Conservation (phyloP, 306 rosid species). For the Cicer judaicum region DNA sequence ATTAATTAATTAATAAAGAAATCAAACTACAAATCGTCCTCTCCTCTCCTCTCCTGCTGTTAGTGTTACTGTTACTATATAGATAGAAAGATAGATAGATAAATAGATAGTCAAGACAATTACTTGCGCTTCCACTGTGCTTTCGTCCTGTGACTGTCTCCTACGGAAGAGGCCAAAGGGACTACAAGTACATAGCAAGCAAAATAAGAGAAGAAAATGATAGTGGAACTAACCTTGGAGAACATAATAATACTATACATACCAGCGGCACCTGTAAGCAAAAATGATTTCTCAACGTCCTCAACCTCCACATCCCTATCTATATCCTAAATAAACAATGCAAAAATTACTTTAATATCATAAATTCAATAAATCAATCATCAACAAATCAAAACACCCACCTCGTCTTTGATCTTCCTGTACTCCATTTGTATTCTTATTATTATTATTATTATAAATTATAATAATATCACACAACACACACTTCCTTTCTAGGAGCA, state of each 20-base stretch:
- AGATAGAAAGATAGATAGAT: too few species aligned
- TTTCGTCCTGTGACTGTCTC: conserved; percentile 42
- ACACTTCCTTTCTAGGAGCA: too few species aligned
- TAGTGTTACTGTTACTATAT: too few species aligned
- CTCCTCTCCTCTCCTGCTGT: too few species aligned
- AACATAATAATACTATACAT: background rate
- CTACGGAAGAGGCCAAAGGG: conserved; percentile 27
- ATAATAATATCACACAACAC: conserved; percentile 1
- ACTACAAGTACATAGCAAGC: conserved; percentile 17
- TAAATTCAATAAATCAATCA: background rate
- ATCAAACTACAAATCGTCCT: background rate
- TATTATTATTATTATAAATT: background rate
- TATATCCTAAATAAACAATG: conserved; percentile 41
- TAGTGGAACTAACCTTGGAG: background rate
- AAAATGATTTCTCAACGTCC: conserved; percentile 40
- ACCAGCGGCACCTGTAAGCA: conserved; percentile 31
- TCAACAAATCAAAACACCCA: conserved; percentile 20
- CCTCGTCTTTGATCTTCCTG: conserved; percentile 83
- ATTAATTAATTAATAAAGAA: conserved; percentile 3
- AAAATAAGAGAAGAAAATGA: background rate
- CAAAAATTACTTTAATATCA: background rate
- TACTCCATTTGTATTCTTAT: conserved; percentile 63
- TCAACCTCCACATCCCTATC: conserved; percentile 22
- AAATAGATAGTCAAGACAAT: background rate
- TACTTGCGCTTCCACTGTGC: conserved; percentile 55